These are phyloP conservation scores for Erodium moschatum DNA, from an alignment of 441 rosid species.

Conservation along the genomic window DNA sequence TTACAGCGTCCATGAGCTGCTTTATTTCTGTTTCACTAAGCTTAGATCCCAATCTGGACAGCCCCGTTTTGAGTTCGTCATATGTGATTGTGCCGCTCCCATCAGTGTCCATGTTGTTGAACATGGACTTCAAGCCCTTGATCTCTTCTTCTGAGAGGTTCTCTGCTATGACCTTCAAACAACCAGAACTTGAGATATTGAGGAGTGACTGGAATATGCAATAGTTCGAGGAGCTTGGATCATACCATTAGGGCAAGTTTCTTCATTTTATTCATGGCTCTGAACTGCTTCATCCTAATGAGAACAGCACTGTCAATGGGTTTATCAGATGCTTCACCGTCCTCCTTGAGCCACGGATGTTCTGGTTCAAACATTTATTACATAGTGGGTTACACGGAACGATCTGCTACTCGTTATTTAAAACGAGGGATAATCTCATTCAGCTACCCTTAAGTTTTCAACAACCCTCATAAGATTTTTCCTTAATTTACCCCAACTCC, in stretches of 20 bases:
- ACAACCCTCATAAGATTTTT: no score
- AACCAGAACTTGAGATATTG: not conserved
- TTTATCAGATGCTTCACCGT: constrained; percentile 47
- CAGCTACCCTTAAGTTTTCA: no score
- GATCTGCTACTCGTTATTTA: not conserved
- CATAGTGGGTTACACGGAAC: not conserved
- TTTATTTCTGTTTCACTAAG: constrained; percentile 57
- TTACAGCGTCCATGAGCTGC: constrained; percentile 89
- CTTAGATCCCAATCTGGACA: constrained; percentile 70
- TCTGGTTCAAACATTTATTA: constrained; percentile 34
- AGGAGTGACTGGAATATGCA: not conserved
- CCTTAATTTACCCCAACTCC: no score
- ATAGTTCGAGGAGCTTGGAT: not conserved
- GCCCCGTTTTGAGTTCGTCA: constrained; percentile 60
- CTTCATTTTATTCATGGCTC: constrained; percentile 87
- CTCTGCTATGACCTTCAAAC: constrained; percentile 61
- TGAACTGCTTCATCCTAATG: constrained; percentile 67
- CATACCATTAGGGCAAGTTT: constrained; percentile 74
- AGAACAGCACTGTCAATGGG: constrained; percentile 79
- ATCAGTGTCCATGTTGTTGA: constrained; percentile 84
- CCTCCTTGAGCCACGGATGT: constrained; percentile 75
- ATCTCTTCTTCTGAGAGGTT: constrained; percentile 70
- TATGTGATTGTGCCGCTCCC: constrained; percentile 65
- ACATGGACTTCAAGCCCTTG: constrained; percentile 72
- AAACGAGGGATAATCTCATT: no score